phyloP scores from a whole-genome alignment of 345 rosid genomes.

The Geranium rotundifolium region DNA sequence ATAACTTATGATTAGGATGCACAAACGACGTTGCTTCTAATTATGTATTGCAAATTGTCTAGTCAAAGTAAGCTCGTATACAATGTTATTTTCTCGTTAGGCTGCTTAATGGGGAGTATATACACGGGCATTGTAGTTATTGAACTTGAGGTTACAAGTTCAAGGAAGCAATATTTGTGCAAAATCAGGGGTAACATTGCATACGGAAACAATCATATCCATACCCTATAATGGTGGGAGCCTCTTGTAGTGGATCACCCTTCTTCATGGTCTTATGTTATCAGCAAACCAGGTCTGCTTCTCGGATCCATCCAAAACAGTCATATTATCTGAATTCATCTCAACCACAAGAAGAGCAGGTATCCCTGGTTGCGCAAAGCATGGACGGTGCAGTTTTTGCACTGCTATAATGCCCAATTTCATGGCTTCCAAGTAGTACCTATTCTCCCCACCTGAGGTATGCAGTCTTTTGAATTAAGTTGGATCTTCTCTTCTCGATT shows the following conservation, averaged over 20 bases:
- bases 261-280: constrained; percentile 24
- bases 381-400: constrained; percentile 23
- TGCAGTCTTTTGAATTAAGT: not conserved
- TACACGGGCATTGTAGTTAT: not conserved
- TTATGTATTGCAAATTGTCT: not conserved
- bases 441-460: constrained; percentile 35
- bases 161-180: not conserved
- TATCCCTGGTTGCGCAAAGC: constrained; percentile 33
- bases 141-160: too few relatives aligned
- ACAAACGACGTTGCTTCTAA: not conserved
- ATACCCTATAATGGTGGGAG: constrained; percentile 7
- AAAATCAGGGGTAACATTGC: not conserved
- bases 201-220: too few relatives aligned
- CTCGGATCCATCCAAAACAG: constrained; percentile 18
- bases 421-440: constrained; percentile 19
- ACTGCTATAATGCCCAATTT: constrained; percentile 7
- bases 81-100: too few relatives aligned
- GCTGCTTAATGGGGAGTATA: not conserved
- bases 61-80: too few relatives aligned
- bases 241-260: constrained; percentile 26
- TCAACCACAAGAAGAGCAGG: constrained; percentile 21
- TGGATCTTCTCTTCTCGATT: too few relatives aligned
- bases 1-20: not conserved
- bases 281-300: constrained; percentile 21
- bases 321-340: constrained; percentile 17